A percentile compares a stretch with the other conserved stretches of the same genome.
phyloP scores from a whole-genome alignment of 371 early-diverging fungal species.

The Capniomyces stellatus region DNA sequence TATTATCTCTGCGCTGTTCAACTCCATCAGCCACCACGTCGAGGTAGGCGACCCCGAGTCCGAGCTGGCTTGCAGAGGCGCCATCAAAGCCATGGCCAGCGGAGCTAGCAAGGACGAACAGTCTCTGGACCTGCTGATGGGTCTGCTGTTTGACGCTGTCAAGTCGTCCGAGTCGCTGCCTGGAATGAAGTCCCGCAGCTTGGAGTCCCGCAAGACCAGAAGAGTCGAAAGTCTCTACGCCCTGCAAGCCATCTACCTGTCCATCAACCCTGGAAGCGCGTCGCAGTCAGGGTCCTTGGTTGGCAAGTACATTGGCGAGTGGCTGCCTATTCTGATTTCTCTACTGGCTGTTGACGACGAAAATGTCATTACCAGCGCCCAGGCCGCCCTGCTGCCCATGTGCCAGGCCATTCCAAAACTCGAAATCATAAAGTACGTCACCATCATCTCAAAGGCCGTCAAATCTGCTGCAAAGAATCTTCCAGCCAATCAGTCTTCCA shows the following conservation, averaged over 20 bases:
- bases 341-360: conserved; percentile 35
- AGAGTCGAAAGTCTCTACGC: conserved; percentile 20
- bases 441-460: conserved; percentile 49
- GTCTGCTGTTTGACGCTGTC: conserved; percentile 42
- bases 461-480: conserved; percentile 13
- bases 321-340: conserved; percentile 58
- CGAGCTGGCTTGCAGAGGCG: conserved; percentile 18
- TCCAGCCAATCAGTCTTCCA: conserved; percentile 6
- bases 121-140: conserved; percentile 42
- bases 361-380: conserved; percentile 45
- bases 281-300: conserved; percentile 25
- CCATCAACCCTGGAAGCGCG: conserved; percentile 32
- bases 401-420: conserved; percentile 66
- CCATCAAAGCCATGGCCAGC: conserved; percentile 13
- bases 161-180: conserved; percentile 9
- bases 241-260: conserved; percentile 14
- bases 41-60: conserved; percentile 9
- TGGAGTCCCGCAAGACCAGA: conserved; percentile 14
- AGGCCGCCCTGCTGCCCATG: conserved; percentile 62
- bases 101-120: conserved; percentile 43
- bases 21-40: conserved; percentile 34
- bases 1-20: conserved; percentile 66
- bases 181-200: conserved; percentile 2
- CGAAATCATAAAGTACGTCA: conserved; percentile 63
- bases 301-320: conserved; percentile 48